These are phyloP conservation scores for Alternaria sp. DNA, from an alignment of 2,329 filamentous ascomycete species.

Conservation along the genomic window DNA sequence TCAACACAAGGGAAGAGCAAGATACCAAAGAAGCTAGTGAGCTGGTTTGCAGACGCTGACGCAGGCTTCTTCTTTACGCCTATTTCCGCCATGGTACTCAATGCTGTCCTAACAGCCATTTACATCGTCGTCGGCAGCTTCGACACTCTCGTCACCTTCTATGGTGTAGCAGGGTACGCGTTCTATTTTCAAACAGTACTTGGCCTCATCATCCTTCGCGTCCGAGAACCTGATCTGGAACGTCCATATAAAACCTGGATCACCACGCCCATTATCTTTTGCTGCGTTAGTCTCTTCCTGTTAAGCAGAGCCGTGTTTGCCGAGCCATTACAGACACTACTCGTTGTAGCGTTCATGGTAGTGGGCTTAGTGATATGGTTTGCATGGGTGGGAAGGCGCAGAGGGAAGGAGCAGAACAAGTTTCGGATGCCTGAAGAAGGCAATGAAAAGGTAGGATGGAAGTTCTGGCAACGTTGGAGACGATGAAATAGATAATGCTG, in stretches of 20 bases:
- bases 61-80: slow-evolving; percentile 90
- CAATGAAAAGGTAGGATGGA: slow-evolving; percentile 51
- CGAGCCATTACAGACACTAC: slow-evolving; percentile 86
- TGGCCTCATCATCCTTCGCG: slow-evolving; percentile 87
- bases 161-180: slow-evolving; percentile 94
- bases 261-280: slow-evolving; percentile 95
- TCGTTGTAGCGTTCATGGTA: slow-evolving; percentile 85
- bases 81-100: slow-evolving; percentile 89
- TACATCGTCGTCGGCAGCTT: slow-evolving; percentile 94
- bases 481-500: slow-evolving; percentile 5
- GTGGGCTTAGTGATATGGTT: slow-evolving; percentile 89
- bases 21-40: slow-evolving; percentile 34
- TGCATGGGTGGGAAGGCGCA: slow-evolving; percentile 74
- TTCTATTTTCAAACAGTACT: slow-evolving; percentile 98
- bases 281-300: slow-evolving; percentile 94
- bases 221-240: slow-evolving; percentile 86
- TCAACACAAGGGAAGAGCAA: slow-evolving; percentile 28
- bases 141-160: slow-evolving; percentile 90
- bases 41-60: slow-evolving; percentile 66
- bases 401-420: slow-evolving; percentile 37
- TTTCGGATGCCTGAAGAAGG: slow-evolving; percentile 32
- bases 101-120: slow-evolving; percentile 73
- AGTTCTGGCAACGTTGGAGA: slow-evolving; percentile 57
- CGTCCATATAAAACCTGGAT: slow-evolving; percentile 97
- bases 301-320: slow-evolving; percentile 89